Conservation (phyloP, 768 basidiomycete species). For the Suillus occidentalis region DNA sequence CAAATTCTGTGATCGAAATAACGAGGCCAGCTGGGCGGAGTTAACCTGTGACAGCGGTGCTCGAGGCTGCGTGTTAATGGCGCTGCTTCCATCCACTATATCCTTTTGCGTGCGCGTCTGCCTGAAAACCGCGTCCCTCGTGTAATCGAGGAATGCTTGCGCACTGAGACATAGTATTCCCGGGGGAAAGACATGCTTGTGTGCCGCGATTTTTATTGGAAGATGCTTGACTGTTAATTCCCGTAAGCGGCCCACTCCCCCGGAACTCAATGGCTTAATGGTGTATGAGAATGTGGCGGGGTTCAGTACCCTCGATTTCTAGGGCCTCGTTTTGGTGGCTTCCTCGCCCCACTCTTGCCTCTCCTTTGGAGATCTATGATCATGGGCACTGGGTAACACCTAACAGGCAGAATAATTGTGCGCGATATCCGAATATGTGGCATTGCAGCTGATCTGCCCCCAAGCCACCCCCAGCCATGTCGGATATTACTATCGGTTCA, state of each 20-base stretch:
- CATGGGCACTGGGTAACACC: background rate
- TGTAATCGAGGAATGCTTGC: background rate
- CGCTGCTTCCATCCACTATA: background rate
- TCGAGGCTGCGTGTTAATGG: background rate
- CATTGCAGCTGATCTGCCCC: background rate
- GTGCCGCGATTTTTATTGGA: background rate
- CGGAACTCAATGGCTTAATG: background rate
- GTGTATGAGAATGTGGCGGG: background rate
- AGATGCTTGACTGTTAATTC: background rate
- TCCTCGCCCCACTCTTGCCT: background rate
- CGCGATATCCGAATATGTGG: background rate
- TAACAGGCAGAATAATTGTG: background rate
- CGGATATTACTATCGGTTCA: background rate
- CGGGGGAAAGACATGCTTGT: background rate
- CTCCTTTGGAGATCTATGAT: background rate
- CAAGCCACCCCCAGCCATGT: background rate
- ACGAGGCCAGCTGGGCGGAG: background rate
- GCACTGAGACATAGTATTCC: background rate
- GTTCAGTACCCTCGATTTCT: background rate
- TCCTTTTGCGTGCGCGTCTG: background rate
- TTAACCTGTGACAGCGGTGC: background rate
- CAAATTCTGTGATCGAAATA: background rate
- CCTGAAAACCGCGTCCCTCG: background rate
- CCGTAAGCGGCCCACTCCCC: background rate
- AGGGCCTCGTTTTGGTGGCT: background rate